Conservation (phyloP, 768 basidiomycete genomes). For the Trametes elegans region DNA sequence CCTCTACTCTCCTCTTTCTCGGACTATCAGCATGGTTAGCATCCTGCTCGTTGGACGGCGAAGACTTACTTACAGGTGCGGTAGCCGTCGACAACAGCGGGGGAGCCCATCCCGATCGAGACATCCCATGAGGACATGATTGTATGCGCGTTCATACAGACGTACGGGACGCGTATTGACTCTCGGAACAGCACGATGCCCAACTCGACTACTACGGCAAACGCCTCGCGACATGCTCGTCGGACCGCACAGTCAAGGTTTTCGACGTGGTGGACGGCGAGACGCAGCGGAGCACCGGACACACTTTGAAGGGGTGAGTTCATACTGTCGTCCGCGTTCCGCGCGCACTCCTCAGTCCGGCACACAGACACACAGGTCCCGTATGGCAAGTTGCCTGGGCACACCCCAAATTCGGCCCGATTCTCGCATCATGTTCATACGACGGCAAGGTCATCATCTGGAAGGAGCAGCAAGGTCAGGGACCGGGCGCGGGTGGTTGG, state of each 20-base stretch:
- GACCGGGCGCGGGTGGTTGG: slow-evolving; percentile 66
- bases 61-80: background rate
- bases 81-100: slow-evolving; percentile 21
- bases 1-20: background rate
- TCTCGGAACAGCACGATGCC: slow-evolving; percentile 82
- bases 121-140: slow-evolving; percentile 99
- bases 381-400: slow-evolving; percentile 99
- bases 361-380: slow-evolving; percentile 84
- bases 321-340: background rate
- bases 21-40: slow-evolving; percentile 1
- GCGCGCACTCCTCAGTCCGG: background rate
- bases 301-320: slow-evolving; percentile 77
- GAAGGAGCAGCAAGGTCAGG: slow-evolving; percentile 79
- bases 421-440: slow-evolving; percentile 97
- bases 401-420: slow-evolving; percentile 95
- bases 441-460: slow-evolving; percentile 98
- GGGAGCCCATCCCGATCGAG: slow-evolving; percentile 74
- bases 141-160: slow-evolving; percentile 48
- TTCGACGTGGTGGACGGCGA: slow-evolving; percentile 95
- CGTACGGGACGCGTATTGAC: slow-evolving; percentile 12
- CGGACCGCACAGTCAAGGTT: slow-evolving; percentile 91
- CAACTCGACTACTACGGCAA: slow-evolving; percentile 98
- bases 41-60: background rate
- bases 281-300: slow-evolving; percentile 59
- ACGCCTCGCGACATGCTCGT: slow-evolving; percentile 94